Conservation (phyloP, 768 basidiomycete species). For the Naganishia onofrii region DNA sequence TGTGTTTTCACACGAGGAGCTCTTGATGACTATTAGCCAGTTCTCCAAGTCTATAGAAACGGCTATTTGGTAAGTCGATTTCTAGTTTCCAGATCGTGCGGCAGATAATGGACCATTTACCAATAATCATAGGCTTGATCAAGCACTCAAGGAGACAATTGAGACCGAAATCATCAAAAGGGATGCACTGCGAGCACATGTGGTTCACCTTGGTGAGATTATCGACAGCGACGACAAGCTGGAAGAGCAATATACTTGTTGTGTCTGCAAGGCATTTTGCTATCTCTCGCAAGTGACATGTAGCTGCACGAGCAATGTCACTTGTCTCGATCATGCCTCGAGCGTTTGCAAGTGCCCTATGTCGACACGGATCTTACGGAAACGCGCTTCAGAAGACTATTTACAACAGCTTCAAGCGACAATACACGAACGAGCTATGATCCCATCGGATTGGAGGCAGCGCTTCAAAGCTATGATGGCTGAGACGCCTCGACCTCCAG, state of each 20-base stretch:
- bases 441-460: conserved; percentile 71
- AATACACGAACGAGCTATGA: conserved; percentile 67
- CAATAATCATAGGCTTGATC: conserved; percentile 65
- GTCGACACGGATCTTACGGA: conserved; percentile 65
- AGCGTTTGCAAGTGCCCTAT: conserved; percentile 68
- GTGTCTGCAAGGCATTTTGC: conserved; percentile 86
- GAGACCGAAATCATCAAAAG: conserved; percentile 75
- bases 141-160: conserved; percentile 82
- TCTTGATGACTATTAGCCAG: conserved; percentile 94
- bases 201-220: conserved; percentile 62
- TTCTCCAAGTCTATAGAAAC: conserved; percentile 89
- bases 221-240: conserved; percentile 75
- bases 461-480: conserved; percentile 67
- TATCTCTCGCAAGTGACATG: conserved; percentile 91
- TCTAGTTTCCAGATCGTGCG: background rate
- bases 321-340: conserved; percentile 80
- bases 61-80: conserved; percentile 72
- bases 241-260: conserved; percentile 95
- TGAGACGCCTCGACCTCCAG: conserved; percentile 68
- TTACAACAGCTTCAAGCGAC: conserved; percentile 66
- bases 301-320: conserved; percentile 68
- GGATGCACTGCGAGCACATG: conserved; percentile 59
- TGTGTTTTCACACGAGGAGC: conserved; percentile 96
- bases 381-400: conserved; percentile 77
- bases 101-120: conserved; percentile 2